Evolutionary conservation across 148 eudicot genomes (phyloP), one percentile per base, ranked within the genome.

Genomic region (Nepenthes mirabilis): DNA sequence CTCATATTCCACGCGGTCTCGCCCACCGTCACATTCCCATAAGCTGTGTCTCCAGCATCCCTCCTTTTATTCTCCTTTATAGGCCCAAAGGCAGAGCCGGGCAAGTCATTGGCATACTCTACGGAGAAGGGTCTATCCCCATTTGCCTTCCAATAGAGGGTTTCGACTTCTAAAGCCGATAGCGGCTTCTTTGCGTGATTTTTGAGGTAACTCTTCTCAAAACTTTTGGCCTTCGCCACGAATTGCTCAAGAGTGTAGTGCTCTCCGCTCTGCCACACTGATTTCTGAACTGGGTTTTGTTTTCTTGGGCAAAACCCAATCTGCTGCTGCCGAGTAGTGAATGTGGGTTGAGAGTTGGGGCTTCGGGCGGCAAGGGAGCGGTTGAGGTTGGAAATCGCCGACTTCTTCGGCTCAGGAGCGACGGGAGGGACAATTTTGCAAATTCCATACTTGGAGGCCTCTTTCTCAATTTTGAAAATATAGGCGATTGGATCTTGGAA

Each of bases 31-130:
- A 72, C 10, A 14, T 47, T 77, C 49, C 62, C 69, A 4, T 33
- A 49, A 61, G 55, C 68, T 34, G 57, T 50, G 6, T 75, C 90
- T 71, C 71, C 80, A 65, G 64, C 45, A 63, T 60, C 68, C 62
- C 33, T 57, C 61, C 40, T 45, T 50, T 66, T 80, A 58, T 57
- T 61, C 65, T 9, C 70, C 47, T 63, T 76, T 55, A 67, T 48
- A 0, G 75, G 72, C 40, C 43, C 74, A 63, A 93, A 93, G 14
- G 82, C 99, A 9, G 96, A 88, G 6, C 99, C 99, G 0, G 99
- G 95, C 96, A 93, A 84, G 60, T 93, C 99, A 64, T 93, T 93
- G 1, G 99, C 99, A 62, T 93, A 93, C 89, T 88, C 99, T 4
- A 93, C 95, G 9, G 81, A 66, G 59, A 88, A 68, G 59, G 95